Percentiles rank a stretch among this genome's conserved stretches.
phyloP scores from a whole-genome alignment of 2,329 filamentous ascomycete genomes.

The Fusarium sp. region DNA sequence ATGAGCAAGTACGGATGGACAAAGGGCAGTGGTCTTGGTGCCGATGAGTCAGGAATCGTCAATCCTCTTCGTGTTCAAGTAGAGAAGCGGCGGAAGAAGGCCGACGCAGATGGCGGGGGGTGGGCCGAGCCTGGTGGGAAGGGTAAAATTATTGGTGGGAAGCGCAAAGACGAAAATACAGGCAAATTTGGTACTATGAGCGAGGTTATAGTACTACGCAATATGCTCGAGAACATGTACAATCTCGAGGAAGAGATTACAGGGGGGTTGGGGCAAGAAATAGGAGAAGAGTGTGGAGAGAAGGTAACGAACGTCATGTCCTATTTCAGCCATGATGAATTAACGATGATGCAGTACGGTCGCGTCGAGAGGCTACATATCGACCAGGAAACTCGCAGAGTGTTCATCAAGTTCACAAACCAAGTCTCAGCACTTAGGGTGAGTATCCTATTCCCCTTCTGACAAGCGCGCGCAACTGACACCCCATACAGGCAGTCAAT shows the following conservation, averaged over 20 bases:
- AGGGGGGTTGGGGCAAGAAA: slow-evolving; percentile 85
- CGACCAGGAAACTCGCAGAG: slow-evolving; percentile 71
- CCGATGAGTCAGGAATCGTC: slow-evolving; percentile 83
- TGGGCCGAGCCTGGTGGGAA: slow-evolving; percentile 77
- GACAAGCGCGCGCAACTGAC: slow-evolving; percentile 6
- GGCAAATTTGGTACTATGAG: slow-evolving; percentile 78
- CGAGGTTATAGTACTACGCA: slow-evolving; percentile 82
- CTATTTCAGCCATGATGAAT: background rate
- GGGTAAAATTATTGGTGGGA: slow-evolving; percentile 85
- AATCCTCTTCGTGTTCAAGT: slow-evolving; percentile 85
- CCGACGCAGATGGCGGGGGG: slow-evolving; percentile 83
- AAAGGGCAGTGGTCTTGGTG: slow-evolving; percentile 88
- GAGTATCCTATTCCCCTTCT: slow-evolving; percentile 54
- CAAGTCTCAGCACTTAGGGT: slow-evolving; percentile 86
- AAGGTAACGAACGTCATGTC: slow-evolving; percentile 63
- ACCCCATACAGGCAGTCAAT: slow-evolving; percentile 77
- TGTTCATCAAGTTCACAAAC: slow-evolving; percentile 95
- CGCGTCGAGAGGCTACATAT: slow-evolving; percentile 84
- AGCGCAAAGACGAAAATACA: slow-evolving; percentile 60
- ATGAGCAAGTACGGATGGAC: slow-evolving; percentile 96
- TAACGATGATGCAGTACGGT: slow-evolving; percentile 72
- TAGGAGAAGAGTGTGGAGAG: slow-evolving; percentile 91
- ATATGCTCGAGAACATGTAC: slow-evolving; percentile 87
- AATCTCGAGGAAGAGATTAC: slow-evolving; percentile 83
- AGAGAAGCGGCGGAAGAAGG: slow-evolving; percentile 85